A percentile compares a stretch with the other conserved stretches of the same genome.
Conservation (phyloP, 257 asterid species). For the Linderniella brevidens region DNA sequence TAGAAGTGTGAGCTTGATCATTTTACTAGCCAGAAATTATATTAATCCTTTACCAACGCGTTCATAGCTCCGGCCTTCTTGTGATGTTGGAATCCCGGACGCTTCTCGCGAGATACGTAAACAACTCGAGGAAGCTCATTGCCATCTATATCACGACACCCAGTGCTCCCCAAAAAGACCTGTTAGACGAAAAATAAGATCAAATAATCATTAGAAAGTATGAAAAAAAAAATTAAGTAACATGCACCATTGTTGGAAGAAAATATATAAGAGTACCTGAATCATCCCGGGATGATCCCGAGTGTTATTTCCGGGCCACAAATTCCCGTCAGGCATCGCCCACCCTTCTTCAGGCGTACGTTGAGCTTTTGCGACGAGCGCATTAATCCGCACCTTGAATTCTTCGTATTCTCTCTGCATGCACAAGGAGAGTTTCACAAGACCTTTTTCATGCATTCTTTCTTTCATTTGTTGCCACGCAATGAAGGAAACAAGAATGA, state of each 20-base stretch:
- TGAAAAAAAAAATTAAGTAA: not conserved
- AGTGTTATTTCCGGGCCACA: constrained; percentile 31
- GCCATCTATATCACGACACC: constrained; percentile 61
- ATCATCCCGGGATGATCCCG: constrained; percentile 45
- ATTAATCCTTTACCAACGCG: constrained; percentile 59
- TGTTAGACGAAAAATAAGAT: constrained; percentile 10
- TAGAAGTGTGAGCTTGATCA: no score
- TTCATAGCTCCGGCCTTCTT: constrained; percentile 84
- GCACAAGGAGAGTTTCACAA: not conserved
- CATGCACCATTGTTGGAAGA: no score
- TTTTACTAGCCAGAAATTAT: no score
- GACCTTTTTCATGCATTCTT: not conserved
- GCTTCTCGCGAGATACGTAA: constrained; percentile 73
- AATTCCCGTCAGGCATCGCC: constrained; percentile 28
- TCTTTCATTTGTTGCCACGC: no score
- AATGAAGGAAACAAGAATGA: no score
- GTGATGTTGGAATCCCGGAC: constrained; percentile 82
- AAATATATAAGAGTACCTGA: constrained; percentile 16
- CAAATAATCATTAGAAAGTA: constrained; percentile 4
- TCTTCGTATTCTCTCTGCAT: constrained; percentile 34
- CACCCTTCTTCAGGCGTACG: constrained; percentile 36
- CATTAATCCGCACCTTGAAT: constrained; percentile 26
- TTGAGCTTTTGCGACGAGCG: constrained; percentile 31
- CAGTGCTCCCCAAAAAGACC: constrained; percentile 65
- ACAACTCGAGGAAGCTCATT: constrained; percentile 67